phyloP scores from a whole-genome alignment of 192 early-diverging fungal genomes.

The Podila verticillata region DNA sequence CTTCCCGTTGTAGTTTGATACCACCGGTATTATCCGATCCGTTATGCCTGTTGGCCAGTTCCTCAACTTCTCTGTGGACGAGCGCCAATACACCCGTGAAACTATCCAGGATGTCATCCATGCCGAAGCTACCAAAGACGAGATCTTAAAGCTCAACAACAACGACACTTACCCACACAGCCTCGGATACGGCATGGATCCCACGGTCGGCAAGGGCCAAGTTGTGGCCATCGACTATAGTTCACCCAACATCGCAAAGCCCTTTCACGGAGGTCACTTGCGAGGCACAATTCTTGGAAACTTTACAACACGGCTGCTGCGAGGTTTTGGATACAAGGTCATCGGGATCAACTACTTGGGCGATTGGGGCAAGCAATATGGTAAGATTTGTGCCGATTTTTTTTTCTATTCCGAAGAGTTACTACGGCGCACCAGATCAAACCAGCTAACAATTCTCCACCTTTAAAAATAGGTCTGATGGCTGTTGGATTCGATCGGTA shows the following conservation, averaged over 20 bases:
- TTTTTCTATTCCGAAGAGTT: too few species aligned
- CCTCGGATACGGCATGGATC: slow-evolving; percentile 67
- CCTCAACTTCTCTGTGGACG: slow-evolving; percentile 74
- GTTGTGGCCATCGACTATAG: slow-evolving; percentile 89
- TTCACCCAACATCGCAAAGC: slow-evolving; percentile 98
- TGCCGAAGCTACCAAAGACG: slow-evolving; percentile 7
- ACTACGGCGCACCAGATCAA: too few species aligned
- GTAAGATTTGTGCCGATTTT: slow-evolving; percentile 53
- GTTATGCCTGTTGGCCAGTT: slow-evolving; percentile 67
- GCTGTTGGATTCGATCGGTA: slow-evolving; percentile 87
- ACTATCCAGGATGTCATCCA: slow-evolving; percentile 62
- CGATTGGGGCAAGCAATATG: slow-evolving; percentile 99
- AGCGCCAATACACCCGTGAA: slow-evolving; percentile 53
- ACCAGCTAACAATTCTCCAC: background rate
- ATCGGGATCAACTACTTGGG: slow-evolving; percentile 95
- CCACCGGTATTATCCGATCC: slow-evolving; percentile 50
- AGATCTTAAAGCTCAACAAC: background rate
- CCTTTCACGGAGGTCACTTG: slow-evolving; percentile 96
- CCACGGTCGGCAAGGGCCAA: slow-evolving; percentile 61
- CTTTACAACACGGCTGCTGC: slow-evolving; percentile 81
- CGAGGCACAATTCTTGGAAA: slow-evolving; percentile 97
- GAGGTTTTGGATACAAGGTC: slow-evolving; percentile 83
- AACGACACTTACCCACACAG: background rate
- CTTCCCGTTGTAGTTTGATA: too few species aligned
- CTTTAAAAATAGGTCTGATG: slow-evolving; percentile 69